phyloP scores from a whole-genome alignment of 179 eudicot species.

The Silene vulgaris region DNA sequence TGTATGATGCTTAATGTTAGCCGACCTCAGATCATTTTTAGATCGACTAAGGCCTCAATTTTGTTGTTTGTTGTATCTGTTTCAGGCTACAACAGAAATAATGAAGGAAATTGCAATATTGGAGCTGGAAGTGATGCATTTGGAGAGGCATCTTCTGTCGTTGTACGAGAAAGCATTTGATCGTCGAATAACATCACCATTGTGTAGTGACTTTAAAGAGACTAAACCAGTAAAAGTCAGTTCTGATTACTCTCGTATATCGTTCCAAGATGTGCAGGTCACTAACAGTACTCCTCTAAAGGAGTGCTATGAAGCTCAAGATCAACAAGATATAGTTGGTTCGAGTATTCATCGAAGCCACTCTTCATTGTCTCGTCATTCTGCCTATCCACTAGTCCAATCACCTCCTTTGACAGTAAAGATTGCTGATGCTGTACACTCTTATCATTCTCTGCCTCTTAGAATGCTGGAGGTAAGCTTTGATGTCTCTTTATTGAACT shows the following conservation, averaged over 20 bases:
- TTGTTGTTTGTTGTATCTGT: background rate
- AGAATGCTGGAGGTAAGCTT: constrained; percentile 23
- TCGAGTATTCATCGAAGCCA: constrained; percentile 47
- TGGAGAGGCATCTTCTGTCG: constrained; percentile 62
- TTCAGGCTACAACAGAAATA: constrained; percentile 24
- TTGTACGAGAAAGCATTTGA: constrained; percentile 45
- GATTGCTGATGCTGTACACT: constrained; percentile 28
- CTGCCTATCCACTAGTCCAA: constrained; percentile 34
- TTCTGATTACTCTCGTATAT: constrained; percentile 15
- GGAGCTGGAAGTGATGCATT: constrained; percentile 46
- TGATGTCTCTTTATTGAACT: background rate
- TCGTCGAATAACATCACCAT: constrained; percentile 25
- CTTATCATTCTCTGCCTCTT: constrained; percentile 35
- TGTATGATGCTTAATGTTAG: background rate
- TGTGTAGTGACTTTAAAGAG: constrained; percentile 14
- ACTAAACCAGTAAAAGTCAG: constrained; percentile 12
- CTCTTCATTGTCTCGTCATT: constrained; percentile 58
- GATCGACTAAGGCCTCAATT: background rate
- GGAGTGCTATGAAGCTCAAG: constrained; percentile 16
- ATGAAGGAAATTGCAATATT: constrained; percentile 28
- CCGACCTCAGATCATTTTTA: background rate
- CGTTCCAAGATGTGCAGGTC: background rate
- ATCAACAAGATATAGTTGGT: constrained; percentile 23
- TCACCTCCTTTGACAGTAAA: constrained; percentile 30
- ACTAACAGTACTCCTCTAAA: background rate